Evolutionary conservation across 345 rosid species (phyloP), one percentile per base, ranked within the genome.

Genomic region (Brassica incana): DNA sequence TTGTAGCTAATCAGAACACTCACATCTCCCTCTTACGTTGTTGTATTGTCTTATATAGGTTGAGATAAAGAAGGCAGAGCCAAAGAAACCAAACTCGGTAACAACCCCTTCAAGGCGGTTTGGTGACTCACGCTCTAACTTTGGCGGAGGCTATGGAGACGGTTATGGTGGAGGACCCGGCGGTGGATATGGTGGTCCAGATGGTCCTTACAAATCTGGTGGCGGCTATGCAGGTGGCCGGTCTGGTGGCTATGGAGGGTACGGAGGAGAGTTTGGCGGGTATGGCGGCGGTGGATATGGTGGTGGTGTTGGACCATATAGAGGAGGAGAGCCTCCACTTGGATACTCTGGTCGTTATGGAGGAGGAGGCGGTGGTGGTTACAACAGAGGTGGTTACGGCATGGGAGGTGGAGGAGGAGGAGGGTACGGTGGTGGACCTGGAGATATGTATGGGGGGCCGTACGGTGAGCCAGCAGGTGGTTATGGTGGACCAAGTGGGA

Each of bases 1-100:
- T 59, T 65, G 45, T 75, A 71, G 62, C 36, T 54, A 20, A 58
- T 10, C 6, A 1, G 15, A 56, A 65, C 72, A 69, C 76, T 75
- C 32, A 14, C 40, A 52, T 60, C 27, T 6, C 3, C 20, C n/a
- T 3, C 38, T 56, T 40, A 6, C 62, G 56, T 38, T 72, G 15
- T 38, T 40, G 1, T 9, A 33, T 63, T 56, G 30, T 56, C 33
- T 18, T 5, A 15, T 85, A 65, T 76, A 95, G 99, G 98, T 95
- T 77, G 99, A 95, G 86, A 88, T 95, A 77, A 95, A 95, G 90
- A 95, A 90, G 85, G 99, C 99, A 27, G 99, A 95, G 74, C 99
- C 99, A n/a, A 95, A 90, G 85, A 95, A 87, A 77, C 88, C 96
- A 8, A 95, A 92, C 80, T 85, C 91, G 0, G 92, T 90, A 4